phyloP scores from a whole-genome alignment of 495 filamentous ascomycete genomes.

The Pseudevernia furfuracea region DNA sequence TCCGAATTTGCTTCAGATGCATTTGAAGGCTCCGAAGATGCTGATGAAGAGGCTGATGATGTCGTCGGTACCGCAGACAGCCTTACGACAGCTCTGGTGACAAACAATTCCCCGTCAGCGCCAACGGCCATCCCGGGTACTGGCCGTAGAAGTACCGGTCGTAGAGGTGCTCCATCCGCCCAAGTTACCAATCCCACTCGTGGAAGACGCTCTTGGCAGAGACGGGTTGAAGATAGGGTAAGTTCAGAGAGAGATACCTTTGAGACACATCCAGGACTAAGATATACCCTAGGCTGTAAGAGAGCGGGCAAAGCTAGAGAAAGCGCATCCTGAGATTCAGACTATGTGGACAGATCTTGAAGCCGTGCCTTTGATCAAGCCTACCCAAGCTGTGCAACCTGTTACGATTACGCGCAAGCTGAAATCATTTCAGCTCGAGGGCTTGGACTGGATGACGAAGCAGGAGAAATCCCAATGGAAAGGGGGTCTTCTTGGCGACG shows the following conservation, averaged over 20 bases:
- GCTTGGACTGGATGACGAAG: conserved; percentile 82
- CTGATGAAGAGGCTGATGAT: conserved; percentile 24
- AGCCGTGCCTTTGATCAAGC: conserved; percentile 55
- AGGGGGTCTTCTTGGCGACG: conserved; percentile 86
- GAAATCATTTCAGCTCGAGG: conserved; percentile 89
- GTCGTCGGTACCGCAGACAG: not conserved
- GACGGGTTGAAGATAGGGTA: conserved; percentile 28
- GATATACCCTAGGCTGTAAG: conserved; percentile 26
- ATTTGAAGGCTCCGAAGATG: conserved; percentile 28
- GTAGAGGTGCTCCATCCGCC: conserved; percentile 3
- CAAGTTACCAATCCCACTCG: conserved; percentile 2
- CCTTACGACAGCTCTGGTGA: not conserved
- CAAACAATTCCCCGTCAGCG: not conserved
- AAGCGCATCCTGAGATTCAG: conserved; percentile 63
- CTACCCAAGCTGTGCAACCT: conserved; percentile 66
- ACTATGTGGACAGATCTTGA: conserved; percentile 80
- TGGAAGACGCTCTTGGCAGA: conserved; percentile 24
- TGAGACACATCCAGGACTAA: not conserved
- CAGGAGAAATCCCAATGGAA: conserved; percentile 81
- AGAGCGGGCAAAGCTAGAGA: conserved; percentile 60
- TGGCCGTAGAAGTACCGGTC: conserved; percentile 6
- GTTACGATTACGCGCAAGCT: conserved; percentile 67
- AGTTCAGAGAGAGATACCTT: not conserved
- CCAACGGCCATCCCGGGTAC: conserved; percentile 11
- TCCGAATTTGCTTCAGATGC: conserved; percentile 17